phyloP scores from a whole-genome alignment of 176 grass and related monocot genomes.

The Urochloa ruziziensis region DNA sequence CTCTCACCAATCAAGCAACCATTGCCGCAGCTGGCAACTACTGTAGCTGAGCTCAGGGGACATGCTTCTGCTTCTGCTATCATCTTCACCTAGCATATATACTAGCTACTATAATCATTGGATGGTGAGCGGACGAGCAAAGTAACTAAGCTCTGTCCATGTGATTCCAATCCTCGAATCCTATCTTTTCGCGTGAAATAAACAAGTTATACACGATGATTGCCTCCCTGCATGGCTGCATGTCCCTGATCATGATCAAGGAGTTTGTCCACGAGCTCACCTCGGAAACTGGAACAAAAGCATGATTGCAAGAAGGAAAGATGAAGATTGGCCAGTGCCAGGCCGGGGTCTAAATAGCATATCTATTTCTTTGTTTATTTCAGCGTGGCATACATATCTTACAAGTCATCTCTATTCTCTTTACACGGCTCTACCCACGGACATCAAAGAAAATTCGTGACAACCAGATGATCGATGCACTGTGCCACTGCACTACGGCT shows the following conservation, averaged over 20 bases:
- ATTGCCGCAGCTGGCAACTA: not conserved
- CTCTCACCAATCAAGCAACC: not conserved
- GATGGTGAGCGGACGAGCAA: not conserved
- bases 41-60: not conserved
- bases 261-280: not conserved
- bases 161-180: not conserved
- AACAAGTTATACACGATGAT: not conserved
- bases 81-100: not conserved
- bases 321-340: too few species aligned
- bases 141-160: not conserved
- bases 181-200: not conserved
- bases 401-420: too few species aligned
- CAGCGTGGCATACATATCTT: too few species aligned
- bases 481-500: too few species aligned
- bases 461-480: too few species aligned
- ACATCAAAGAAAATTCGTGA: too few species aligned
- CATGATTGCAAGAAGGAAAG: not conserved
- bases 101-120: not conserved
- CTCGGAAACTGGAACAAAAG: not conserved
- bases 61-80: not conserved
- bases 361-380: too few species aligned
- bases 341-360: too few species aligned
- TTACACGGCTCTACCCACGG: too few species aligned
- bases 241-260: not conserved
- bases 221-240: not conserved